phyloP scores from a whole-genome alignment of 768 basidiomycete species.

The Mycena alexandri region DNA sequence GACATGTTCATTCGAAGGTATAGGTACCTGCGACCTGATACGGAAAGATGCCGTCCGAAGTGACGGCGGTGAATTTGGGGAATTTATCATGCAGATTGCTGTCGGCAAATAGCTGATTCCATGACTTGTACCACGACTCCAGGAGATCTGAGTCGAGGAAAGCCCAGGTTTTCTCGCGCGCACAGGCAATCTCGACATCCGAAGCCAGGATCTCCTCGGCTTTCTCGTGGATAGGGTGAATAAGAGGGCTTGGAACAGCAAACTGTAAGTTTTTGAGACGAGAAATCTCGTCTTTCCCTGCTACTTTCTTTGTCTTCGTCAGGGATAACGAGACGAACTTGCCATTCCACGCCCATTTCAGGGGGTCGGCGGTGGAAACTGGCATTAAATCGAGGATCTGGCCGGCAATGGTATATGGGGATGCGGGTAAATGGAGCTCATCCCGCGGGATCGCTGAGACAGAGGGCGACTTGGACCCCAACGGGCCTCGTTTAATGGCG shows the following conservation, averaged over 20 bases:
- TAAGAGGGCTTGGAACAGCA: background rate
- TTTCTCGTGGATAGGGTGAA: slow-evolving; percentile 3
- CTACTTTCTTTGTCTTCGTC: background rate
- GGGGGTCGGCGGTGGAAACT: too few relatives aligned
- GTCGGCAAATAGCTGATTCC: background rate
- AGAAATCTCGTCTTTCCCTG: background rate
- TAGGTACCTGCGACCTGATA: background rate
- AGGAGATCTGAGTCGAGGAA: background rate
- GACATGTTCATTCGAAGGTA: background rate
- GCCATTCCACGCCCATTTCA: too few relatives aligned
- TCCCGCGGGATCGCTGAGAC: background rate
- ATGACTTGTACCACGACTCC: background rate
- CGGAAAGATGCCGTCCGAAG: background rate
- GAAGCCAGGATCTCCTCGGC: background rate
- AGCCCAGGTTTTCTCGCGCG: background rate
- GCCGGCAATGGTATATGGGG: background rate
- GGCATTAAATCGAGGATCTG: too few relatives aligned
- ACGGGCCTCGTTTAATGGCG: background rate
- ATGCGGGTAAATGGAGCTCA: background rate
- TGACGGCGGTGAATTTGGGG: background rate
- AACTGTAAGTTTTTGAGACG: background rate
- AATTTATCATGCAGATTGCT: slow-evolving; percentile 3
- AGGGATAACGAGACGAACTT: too few relatives aligned
- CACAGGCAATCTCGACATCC: background rate
- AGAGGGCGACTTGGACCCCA: background rate